Evolutionary conservation across 257 asterid species (phyloP), one percentile per base, ranked within the genome.

Genomic region (Petunia axillaris): DNA sequence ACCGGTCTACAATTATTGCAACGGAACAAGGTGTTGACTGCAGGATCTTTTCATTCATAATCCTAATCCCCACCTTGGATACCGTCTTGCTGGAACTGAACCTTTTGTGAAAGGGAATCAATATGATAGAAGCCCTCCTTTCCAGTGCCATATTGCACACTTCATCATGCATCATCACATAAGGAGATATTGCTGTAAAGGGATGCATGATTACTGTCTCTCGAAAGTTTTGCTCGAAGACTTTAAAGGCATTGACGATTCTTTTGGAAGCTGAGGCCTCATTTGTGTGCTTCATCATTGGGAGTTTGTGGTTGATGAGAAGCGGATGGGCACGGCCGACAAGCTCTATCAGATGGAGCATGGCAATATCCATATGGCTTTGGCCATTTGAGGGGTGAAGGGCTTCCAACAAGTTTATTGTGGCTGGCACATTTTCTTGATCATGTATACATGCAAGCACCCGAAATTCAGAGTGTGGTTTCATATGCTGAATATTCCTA

Each of bases 261-360:
- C 80, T 81, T 55, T 55, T 79, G 0, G 89, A 85, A 15, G 83
- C 38, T 59, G 81, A 10, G 39, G 82, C 80, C 16, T 79, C 81
- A 6, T 57, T 71, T 2, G 88, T 1, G 2, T 59, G 77, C 41
- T 50, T 48, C 7, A 64, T 68, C 38, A 36, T 80, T 67, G 73
- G 46, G 11, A 85, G 85, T 59, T 86, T 82, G 84, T 85, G 91
- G 60, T 85, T 57, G 10, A 88, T 83, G 57, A 88, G 86, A 6
- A 88, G 76, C 1, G 89, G 89, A 58, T 77, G 79, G 4, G 88
- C 82, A 9, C 83, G 80, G 0, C 89, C 90, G 0, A 64, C 79
- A 39, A 88, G 78, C 82, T 88, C 85, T 1, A 83, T 83, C 0
- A 88, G 82, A 76, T 88, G 90, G 38, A 88, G 48, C 7, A 85